Percentiles rank a stretch among this genome's conserved stretches.
Evolutionary conservation across 257 asterid species (phyloP).

Genomic region (Leonotis leonurus): DNA sequence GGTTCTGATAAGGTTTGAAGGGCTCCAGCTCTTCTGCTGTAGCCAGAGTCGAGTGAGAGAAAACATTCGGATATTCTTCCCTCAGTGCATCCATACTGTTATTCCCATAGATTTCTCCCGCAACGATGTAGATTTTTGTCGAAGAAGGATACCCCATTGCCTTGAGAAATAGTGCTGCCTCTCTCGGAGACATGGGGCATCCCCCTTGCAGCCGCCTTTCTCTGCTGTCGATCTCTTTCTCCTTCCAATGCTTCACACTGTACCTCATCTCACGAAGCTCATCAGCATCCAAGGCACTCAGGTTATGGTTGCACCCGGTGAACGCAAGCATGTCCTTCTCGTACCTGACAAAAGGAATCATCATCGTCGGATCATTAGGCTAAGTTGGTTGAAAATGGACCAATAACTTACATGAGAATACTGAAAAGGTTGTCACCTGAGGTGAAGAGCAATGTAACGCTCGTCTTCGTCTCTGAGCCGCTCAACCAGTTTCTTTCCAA

Average conservation of each 20-base stretch:
- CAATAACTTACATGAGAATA: background rate
- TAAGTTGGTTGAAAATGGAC: background rate
- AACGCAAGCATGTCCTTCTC: slow-evolving; percentile 99
- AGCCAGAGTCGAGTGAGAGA: slow-evolving; percentile 76
- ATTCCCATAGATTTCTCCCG: slow-evolving; percentile 83
- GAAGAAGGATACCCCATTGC: slow-evolving; percentile 87
- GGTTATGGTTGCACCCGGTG: slow-evolving; percentile 93
- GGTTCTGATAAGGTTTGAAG: slow-evolving; percentile 62
- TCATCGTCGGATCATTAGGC: background rate
- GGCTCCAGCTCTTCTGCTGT: slow-evolving; percentile 59
- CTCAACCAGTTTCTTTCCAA: slow-evolving; percentile 54
- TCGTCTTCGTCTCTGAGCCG: slow-evolving; percentile 56
- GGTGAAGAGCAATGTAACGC: slow-evolving; percentile 85
- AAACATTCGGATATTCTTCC: slow-evolving; percentile 72
- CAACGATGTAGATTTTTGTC: slow-evolving; percentile 78
- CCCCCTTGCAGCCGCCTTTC: slow-evolving; percentile 68
- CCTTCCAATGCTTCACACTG: slow-evolving; percentile 86
- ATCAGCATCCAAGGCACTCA: slow-evolving; percentile 55
- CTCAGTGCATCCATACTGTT: slow-evolving; percentile 73
- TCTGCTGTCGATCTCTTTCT: slow-evolving; percentile 74
- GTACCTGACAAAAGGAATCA: slow-evolving; percentile 34
- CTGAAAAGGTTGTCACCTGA: slow-evolving; percentile 42
- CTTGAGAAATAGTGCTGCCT: slow-evolving; percentile 78
- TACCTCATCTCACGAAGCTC: slow-evolving; percentile 82
- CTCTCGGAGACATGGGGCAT: slow-evolving; percentile 95